A percentile compares a stretch with the other conserved stretches of the same genome.
phyloP scores from a whole-genome alignment of 352 stramenopile genomes.

The Plasmopara viticola region DNA sequence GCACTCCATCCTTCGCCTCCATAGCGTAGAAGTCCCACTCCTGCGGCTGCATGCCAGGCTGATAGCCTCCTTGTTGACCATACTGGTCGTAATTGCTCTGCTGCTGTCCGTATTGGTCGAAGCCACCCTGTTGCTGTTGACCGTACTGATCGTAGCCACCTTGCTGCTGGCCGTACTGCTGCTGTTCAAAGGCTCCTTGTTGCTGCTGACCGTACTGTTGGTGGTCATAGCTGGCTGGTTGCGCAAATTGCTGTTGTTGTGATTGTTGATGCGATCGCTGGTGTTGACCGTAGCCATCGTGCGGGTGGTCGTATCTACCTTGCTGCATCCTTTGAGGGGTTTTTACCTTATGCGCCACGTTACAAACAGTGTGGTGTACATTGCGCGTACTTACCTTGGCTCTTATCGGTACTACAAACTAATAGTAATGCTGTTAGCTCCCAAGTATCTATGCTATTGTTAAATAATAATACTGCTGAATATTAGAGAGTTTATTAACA shows the following conservation, averaged over 20 bases:
- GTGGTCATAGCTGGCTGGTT: constrained; percentile 36
- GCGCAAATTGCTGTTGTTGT: constrained; percentile 16
- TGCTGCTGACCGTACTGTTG: constrained; percentile 30
- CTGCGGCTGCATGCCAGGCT: constrained; percentile 64
- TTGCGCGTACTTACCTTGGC: background rate
- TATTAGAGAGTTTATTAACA: too few species aligned
- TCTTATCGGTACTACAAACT: background rate
- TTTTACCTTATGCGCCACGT: constrained; percentile 13
- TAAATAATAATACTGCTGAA: too few species aligned
- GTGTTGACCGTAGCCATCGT: constrained; percentile 18
- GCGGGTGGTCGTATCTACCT: constrained; percentile 19
- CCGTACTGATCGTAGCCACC: constrained; percentile 33
- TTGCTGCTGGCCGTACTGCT: constrained; percentile 28
- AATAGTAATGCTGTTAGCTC: too few species aligned
- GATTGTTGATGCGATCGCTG: background rate
- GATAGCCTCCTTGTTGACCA: constrained; percentile 32
- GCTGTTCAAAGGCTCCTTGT: constrained; percentile 31
- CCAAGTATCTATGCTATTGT: too few species aligned
- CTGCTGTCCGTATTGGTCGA: constrained; percentile 28
- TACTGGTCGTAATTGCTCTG: constrained; percentile 46
- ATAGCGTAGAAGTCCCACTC: constrained; percentile 83
- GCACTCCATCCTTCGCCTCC: constrained; percentile 89
- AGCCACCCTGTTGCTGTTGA: constrained; percentile 18
- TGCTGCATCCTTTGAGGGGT: constrained; percentile 38
- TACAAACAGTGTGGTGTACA: constrained; percentile 10